These are phyloP conservation scores for Rutstroemia sp. DNA, from an alignment of 2,329 filamentous ascomycete species.

Conservation along the genomic window DNA sequence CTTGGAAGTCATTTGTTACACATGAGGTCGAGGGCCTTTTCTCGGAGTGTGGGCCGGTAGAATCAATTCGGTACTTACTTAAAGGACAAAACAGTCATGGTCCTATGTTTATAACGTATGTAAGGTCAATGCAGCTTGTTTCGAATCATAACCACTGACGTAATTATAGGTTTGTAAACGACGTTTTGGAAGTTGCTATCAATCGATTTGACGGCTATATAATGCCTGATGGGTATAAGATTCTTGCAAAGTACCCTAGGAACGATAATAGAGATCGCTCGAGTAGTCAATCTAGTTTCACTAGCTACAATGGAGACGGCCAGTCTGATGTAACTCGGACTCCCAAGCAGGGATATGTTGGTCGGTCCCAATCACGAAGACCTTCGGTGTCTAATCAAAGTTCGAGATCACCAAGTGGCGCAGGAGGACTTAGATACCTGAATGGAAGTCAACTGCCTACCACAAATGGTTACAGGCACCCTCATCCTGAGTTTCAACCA, in stretches of 20 bases:
- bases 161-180: constrained; percentile 2
- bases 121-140: not conserved
- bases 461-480: not conserved
- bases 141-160: not conserved
- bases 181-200: not conserved
- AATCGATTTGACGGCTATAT: constrained; percentile 1
- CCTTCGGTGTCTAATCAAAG: constrained; percentile 4
- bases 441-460: not conserved
- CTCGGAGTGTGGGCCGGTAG: constrained; percentile 18
- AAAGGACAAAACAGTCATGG: not conserved
- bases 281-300: constrained; percentile 10
- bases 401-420: constrained; percentile 4
- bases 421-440: not conserved
- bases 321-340: not conserved
- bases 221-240: not conserved
- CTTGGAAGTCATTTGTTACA: constrained; percentile 11
- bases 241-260: constrained; percentile 3
- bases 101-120: constrained; percentile 21
- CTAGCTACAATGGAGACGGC: not conserved
- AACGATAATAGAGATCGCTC: constrained; percentile 7
- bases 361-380: not conserved
- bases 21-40: constrained; percentile 17
- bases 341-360: not conserved
- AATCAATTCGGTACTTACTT: constrained; percentile 17
- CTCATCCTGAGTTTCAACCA: not conserved